A percentile compares a stretch with the other conserved stretches of the same genome.
These are phyloP conservation scores for Russula ochroleuca DNA, from an alignment of 768 basidiomycete genomes.

Conservation along the genomic window DNA sequence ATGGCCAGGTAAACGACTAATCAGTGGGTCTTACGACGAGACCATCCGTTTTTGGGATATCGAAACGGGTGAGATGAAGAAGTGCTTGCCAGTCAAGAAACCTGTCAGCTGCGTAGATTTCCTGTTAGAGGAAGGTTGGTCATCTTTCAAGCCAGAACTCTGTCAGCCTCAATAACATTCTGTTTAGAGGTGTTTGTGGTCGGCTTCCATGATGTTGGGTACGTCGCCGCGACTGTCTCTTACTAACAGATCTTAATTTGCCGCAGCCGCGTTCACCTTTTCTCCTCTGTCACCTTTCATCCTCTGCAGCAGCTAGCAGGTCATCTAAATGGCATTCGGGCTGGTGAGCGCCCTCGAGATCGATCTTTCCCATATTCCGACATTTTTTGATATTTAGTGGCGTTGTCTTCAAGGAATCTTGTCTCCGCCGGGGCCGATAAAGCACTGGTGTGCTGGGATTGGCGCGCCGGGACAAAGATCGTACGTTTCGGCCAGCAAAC, in stretches of 20 bases:
- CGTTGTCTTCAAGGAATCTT: constrained; percentile 77
- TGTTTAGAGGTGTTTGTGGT: constrained; percentile 79
- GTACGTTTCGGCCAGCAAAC: constrained; percentile 91
- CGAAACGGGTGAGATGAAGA: constrained; percentile 58
- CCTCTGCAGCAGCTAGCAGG: constrained; percentile 81
- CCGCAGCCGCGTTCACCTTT: constrained; percentile 77
- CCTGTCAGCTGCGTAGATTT: constrained; percentile 90
- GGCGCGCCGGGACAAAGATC: constrained; percentile 84
- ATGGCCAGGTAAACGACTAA: constrained; percentile 60
- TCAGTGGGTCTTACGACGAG: constrained; percentile 89
- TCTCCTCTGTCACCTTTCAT: constrained; percentile 78
- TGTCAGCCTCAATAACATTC: constrained; percentile 1
- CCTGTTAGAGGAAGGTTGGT: constrained; percentile 68
- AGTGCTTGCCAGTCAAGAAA: constrained; percentile 79
- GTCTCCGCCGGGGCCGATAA: constrained; percentile 81
- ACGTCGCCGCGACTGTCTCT: constrained; percentile 28
- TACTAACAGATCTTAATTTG: constrained; percentile 5
- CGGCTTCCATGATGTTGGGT: constrained; percentile 92
- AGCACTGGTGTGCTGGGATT: constrained; percentile 82
- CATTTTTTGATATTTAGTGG: constrained; percentile 41
- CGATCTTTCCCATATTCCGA: not conserved
- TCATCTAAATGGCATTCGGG: constrained; percentile 85
- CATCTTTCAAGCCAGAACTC: not conserved
- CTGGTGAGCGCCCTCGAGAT: constrained; percentile 31
- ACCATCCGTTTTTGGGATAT: constrained; percentile 93